Evolutionary conservation across 345 rosid species (phyloP), one percentile per base, ranked within the genome.

Genomic region (Dipteronia sinensis): DNA sequence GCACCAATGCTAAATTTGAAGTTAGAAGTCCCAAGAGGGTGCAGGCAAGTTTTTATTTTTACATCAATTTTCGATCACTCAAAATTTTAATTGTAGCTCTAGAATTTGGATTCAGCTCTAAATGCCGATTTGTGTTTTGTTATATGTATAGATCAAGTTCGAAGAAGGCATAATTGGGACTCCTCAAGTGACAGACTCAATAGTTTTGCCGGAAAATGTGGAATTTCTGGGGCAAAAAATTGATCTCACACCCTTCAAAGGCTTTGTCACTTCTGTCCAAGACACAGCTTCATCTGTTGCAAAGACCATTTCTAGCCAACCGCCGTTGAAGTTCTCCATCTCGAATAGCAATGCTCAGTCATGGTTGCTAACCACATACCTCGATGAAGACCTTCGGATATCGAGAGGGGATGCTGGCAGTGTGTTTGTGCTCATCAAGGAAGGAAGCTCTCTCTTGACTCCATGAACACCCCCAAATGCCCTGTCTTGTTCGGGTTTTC

Each of bases 141-240:
- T 63, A 67, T 15, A 56, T 79, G 71, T 71, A 20, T 72, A 95
- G 99, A 91, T 95, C 80, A 95, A 90, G 84, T 93, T 95, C 3
- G 92, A 92, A 76, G 97, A 95, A 83, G 98, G 99, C 27, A 42
- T 95, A 22, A 95, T 95, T 38, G 99, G 97, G 38, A 95, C 99
- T 63, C 99, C 99, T 70, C 93, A 87, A 86, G 85, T 93, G 78
- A 95, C 95, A 0, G 98, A 93, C 80, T 95, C 97, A 15, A 82
- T 95, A 61, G 97, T 88, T 34, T 76, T 95, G 38, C 99, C 97
- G 0, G 99, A 93, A 76, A 88, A 83, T 69, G 91, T 93, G 1
- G 93, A 93, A 44, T 86, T 95, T 72, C 76, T 95, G 10, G 99
- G 99, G n/a, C 99, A 93, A 71, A 93, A 83, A 73, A 83, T 93